Evolutionary conservation across 2,329 filamentous ascomycete species (phyloP), one percentile per base, ranked within the genome.

Genomic region (Nemania serpens): DNA sequence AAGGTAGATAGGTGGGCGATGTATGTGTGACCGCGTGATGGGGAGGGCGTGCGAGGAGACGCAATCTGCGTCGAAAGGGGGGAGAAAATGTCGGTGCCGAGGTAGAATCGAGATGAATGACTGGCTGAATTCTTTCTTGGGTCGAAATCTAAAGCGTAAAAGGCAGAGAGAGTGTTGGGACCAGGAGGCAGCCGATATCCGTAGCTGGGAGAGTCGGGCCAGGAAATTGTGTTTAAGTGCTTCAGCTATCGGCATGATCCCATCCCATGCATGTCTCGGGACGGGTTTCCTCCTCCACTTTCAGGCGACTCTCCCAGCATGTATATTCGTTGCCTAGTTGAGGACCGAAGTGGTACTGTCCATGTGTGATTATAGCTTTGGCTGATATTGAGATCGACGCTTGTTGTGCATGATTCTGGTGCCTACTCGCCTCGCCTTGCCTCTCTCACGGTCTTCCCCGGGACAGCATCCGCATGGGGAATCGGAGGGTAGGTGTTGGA

Each of bases 401-500:
- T 12, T 39, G 5, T 12, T 39, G 36, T 13, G 4, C 15, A 4
- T 39, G 3, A n/a, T 13, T 12, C 11, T 39, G 36, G 3, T 3
- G 17, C 5, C 12, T 18, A 1, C 11, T 20, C 56, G 51, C 55
- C 67, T 66, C 12, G 42, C 50, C 41, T 41, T 58, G 15, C 66
- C 50, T 39, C 61, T 58, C 46, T 68, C 58, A 6, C 66, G 58
- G 55, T 73, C 70, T 11, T 65, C 61, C 17, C 60, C 61, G 29
- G 57, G 58, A 46, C 72, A 74, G 62, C 72, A 74, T 2, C 64
- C 68, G 51, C 72, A 74, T 17, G 25, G 20, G 45, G 59, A 45
- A 3, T 61, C 51, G 9, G 64, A 33, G 9, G 58, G 48, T 12
- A 66, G 22, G 42, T 53, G 68, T 12, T 73, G 71, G 25, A 66